Evolutionary conservation across 768 basidiomycete genomes (phyloP).

Genomic region (Suillus decipiens): DNA sequence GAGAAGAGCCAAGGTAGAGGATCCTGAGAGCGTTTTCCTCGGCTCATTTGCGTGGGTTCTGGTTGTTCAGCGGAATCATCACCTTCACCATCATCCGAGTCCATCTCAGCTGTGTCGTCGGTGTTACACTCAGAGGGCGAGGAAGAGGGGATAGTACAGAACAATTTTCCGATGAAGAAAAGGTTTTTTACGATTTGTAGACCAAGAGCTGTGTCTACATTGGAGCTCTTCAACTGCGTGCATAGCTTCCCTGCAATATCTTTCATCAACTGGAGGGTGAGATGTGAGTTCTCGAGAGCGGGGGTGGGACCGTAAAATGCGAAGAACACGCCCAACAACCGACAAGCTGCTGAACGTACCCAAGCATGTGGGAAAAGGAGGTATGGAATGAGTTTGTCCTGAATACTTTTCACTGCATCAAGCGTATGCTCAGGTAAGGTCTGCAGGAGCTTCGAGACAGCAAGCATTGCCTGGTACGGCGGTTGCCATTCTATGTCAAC

Average conservation of each 20-base stretch:
- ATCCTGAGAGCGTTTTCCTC: slow-evolving; percentile 30
- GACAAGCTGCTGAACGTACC: slow-evolving; percentile 83
- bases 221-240: slow-evolving; percentile 78
- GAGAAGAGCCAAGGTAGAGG: slow-evolving; percentile 94
- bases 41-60: slow-evolving; percentile 1
- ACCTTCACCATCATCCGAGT: slow-evolving; percentile 28
- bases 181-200: slow-evolving; percentile 91
- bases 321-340: slow-evolving; percentile 75
- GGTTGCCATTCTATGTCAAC: slow-evolving; percentile 75
- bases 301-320: slow-evolving; percentile 36
- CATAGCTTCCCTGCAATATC: slow-evolving; percentile 74
- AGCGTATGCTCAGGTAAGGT: slow-evolving; percentile 52
- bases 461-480: slow-evolving; percentile 77
- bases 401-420: slow-evolving; percentile 52
- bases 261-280: slow-evolving; percentile 58
- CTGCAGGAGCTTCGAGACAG: slow-evolving; percentile 61
- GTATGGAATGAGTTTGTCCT: slow-evolving; percentile 63
- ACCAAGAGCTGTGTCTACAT: slow-evolving; percentile 70
- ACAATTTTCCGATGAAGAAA: slow-evolving; percentile 90
- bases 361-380: slow-evolving; percentile 92
- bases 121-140: slow-evolving; percentile 21
- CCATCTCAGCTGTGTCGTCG: slow-evolving; percentile 32
- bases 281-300: slow-evolving; percentile 36
- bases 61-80: slow-evolving; percentile 11
- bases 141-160: slow-evolving; percentile 45